Conservation (phyloP, 2,329 filamentous ascomycete species). For the Fusarium sarcochroum region DNA sequence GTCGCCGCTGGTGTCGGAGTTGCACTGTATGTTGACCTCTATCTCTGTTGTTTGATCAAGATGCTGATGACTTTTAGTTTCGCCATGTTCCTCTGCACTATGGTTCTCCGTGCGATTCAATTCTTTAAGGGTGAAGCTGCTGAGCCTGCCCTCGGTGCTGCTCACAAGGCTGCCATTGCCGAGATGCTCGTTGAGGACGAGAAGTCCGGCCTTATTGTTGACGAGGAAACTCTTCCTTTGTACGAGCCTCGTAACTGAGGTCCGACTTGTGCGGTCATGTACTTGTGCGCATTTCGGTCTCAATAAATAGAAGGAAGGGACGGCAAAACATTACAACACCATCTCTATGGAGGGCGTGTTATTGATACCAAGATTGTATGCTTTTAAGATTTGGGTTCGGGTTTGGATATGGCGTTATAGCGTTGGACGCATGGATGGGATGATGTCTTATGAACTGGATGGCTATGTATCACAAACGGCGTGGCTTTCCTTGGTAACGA, state of each 20-base stretch:
- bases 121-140: conserved; percentile 54
- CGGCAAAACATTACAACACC: conserved; percentile 9
- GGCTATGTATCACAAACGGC: conserved; percentile 4
- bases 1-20: conserved; percentile 77
- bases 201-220: conserved; percentile 65
- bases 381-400: conserved; percentile 17
- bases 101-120: conserved; percentile 72
- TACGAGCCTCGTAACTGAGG: conserved; percentile 48
- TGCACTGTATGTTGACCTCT: conserved; percentile 67
- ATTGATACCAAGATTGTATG: conserved; percentile 43
- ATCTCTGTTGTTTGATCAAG: background rate
- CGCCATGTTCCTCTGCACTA: conserved; percentile 75
- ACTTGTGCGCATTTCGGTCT: background rate
- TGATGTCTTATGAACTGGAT: conserved; percentile 35
- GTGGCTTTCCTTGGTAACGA: conserved; percentile 20
- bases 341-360: conserved; percentile 16
- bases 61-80: conserved; percentile 60
- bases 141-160: conserved; percentile 22
- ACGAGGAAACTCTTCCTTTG: conserved; percentile 50
- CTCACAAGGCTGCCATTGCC: conserved; percentile 53
- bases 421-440: conserved; percentile 18
- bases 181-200: conserved; percentile 61
- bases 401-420: conserved; percentile 30
- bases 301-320: conserved; percentile 5
- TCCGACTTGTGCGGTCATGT: background rate